These are phyloP conservation scores for Hypomontagnella monticulosa DNA, from an alignment of 495 filamentous ascomycete species.

Conservation along the genomic window DNA sequence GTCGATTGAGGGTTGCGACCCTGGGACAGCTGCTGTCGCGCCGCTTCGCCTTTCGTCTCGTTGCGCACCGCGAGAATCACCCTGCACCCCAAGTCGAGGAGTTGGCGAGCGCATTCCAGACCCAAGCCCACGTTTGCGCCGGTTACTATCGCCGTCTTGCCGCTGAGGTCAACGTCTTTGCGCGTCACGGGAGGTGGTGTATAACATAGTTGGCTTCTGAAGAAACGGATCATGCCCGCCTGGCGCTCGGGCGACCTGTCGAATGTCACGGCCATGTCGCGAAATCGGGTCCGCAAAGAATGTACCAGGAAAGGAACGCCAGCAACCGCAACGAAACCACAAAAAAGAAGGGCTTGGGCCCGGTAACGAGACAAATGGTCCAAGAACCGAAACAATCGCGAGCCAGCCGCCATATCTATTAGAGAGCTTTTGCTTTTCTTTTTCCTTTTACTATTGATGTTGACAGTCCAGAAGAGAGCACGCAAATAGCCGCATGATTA, in stretches of 20 bases:
- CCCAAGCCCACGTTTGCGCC: slow-evolving; percentile 63
- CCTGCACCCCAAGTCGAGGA: slow-evolving; percentile 49
- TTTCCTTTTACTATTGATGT: too few species aligned
- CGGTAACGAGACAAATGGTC: background rate
- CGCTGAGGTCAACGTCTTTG: slow-evolving; percentile 41
- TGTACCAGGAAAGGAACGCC: too few species aligned
- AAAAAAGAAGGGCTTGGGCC: too few species aligned
- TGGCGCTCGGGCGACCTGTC: slow-evolving; percentile 16
- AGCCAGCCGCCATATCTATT: too few species aligned
- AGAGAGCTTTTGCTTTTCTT: too few species aligned
- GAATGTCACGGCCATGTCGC: slow-evolving; percentile 7
- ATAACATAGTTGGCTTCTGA: slow-evolving; percentile 4
- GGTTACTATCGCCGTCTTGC: slow-evolving; percentile 55
- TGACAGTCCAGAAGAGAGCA: too few species aligned
- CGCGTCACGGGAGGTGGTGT: background rate
- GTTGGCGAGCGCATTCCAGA: slow-evolving; percentile 55
- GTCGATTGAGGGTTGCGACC: background rate
- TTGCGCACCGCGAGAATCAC: slow-evolving; percentile 63
- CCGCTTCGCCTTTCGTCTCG: slow-evolving; percentile 54
- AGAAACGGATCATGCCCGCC: slow-evolving; percentile 6
- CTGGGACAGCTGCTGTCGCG: slow-evolving; percentile 24
- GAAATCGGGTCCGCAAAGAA: background rate
- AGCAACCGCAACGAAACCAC: too few species aligned
- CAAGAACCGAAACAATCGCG: too few species aligned
- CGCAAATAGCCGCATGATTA: too few species aligned